These are phyloP conservation scores for Talaromyces ruber DNA, from an alignment of 495 filamentous ascomycete genomes.

Conservation along the genomic window DNA sequence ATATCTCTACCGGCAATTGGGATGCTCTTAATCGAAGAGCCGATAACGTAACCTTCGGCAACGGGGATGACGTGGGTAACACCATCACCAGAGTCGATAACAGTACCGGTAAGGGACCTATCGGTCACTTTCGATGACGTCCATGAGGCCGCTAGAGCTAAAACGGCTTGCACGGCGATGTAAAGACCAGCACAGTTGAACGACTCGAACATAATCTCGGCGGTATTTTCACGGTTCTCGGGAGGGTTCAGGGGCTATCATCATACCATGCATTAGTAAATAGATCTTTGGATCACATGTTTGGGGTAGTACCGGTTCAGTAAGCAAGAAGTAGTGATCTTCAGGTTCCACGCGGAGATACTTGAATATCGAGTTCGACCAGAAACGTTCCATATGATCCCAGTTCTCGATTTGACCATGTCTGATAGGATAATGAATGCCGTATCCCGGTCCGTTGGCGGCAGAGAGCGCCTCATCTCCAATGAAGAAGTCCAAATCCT, in stretches of 20 bases:
- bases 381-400: constrained; percentile 99
- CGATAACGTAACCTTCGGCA: constrained; percentile 97
- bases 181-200: constrained; percentile 99
- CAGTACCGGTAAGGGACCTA: constrained; percentile 92
- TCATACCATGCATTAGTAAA: not conserved
- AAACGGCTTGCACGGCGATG: constrained; percentile 95
- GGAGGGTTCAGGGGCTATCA: constrained; percentile 87
- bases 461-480: constrained; percentile 91
- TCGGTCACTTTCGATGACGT: constrained; percentile 96
- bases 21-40: constrained; percentile 97
- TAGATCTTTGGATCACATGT: not conserved
- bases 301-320: constrained; percentile 65
- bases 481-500: constrained; percentile 98
- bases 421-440: constrained; percentile 91
- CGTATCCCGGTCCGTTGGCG: constrained; percentile 81
- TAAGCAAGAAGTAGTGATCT: constrained; percentile 96
- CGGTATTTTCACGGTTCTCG: constrained; percentile 97
- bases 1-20: constrained; percentile 96
- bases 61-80: constrained; percentile 99
- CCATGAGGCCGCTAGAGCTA: constrained; percentile 95
- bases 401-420: constrained; percentile 98
- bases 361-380: constrained; percentile 99
- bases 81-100: constrained; percentile 95
- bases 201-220: constrained; percentile 99
- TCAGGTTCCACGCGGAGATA: constrained; percentile 97